Percentiles rank a stretch among this genome's conserved stretches.
These are phyloP conservation scores for Phytophthora tubulina DNA, from an alignment of 352 stramenopile species.

Conservation along the genomic window DNA sequence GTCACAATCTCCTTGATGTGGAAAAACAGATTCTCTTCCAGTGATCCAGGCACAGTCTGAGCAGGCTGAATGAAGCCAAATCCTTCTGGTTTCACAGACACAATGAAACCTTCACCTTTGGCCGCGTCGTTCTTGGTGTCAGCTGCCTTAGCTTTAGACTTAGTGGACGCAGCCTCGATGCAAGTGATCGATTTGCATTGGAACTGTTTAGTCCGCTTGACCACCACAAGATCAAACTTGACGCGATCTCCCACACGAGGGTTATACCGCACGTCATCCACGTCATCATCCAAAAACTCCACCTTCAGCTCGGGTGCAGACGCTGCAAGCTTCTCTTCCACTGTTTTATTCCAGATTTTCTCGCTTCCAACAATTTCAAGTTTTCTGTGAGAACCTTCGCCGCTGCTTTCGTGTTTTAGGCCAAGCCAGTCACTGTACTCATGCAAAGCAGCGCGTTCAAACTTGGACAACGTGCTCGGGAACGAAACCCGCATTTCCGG, in stretches of 20 bases:
- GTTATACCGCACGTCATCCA: constrained; percentile 75
- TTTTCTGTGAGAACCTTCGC: constrained; percentile 50
- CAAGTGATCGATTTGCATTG: constrained; percentile 60
- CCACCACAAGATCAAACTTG: constrained; percentile 61
- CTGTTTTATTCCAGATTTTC: constrained; percentile 33
- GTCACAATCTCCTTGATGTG: constrained; percentile 79
- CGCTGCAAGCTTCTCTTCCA: constrained; percentile 33
- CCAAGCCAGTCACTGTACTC: constrained; percentile 75
- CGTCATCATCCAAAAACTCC: constrained; percentile 71
- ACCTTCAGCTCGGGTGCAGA: constrained; percentile 46
- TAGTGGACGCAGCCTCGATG: constrained; percentile 41
- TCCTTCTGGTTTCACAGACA: constrained; percentile 68
- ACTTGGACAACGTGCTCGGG: constrained; percentile 61
- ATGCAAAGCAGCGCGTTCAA: constrained; percentile 68
- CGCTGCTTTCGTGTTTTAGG: constrained; percentile 60
- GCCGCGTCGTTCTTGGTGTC: constrained; percentile 24
- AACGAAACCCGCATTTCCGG: constrained; percentile 53
- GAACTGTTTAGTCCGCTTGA: constrained; percentile 78
- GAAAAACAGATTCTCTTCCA: constrained; percentile 82
- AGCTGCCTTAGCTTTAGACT: constrained; percentile 35
- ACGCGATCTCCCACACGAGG: constrained; percentile 71
- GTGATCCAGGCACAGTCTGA: constrained; percentile 37
- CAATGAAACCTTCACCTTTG: constrained; percentile 69
- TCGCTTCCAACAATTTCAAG: constrained; percentile 48
- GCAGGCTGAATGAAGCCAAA: constrained; percentile 84